These are phyloP conservation scores for Colletotrichum horii DNA, from an alignment of 2,329 filamentous ascomycete genomes.

Conservation along the genomic window DNA sequence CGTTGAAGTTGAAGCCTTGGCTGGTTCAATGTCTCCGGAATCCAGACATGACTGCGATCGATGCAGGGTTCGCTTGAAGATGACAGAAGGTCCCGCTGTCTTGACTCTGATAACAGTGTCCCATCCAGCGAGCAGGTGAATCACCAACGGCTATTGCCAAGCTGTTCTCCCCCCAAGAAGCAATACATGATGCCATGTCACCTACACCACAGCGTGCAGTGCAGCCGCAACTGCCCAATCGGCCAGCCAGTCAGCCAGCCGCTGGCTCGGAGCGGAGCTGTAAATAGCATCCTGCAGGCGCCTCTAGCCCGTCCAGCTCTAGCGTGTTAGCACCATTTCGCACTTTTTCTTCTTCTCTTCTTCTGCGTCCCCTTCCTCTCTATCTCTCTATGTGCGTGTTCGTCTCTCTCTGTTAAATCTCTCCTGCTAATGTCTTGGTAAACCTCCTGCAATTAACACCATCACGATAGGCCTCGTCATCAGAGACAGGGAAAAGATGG, in stretches of 20 bases:
- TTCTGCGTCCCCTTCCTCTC: not conserved
- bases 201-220: not conserved
- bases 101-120: not conserved
- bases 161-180: not conserved
- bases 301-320: not conserved
- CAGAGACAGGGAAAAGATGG: not conserved
- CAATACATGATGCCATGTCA: not conserved
- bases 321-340: not conserved
- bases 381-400: not conserved
- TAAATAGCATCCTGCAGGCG: constrained; percentile 11
- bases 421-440: not conserved
- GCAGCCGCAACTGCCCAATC: not conserved
- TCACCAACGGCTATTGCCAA: constrained; percentile 17
- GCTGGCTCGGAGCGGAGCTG: not conserved
- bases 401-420: not conserved
- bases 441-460: not conserved
- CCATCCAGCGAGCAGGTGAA: not conserved
- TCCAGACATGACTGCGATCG: not conserved
- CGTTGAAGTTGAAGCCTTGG: not conserved
- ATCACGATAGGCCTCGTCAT: not conserved
- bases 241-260: not conserved
- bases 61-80: constrained; percentile 4
- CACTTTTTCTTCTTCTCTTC: not conserved
- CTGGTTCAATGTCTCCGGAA: not conserved
- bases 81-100: not conserved